These are phyloP conservation scores for Gentiana dahurica DNA, from an alignment of 257 asterid genomes.

Conservation along the genomic window DNA sequence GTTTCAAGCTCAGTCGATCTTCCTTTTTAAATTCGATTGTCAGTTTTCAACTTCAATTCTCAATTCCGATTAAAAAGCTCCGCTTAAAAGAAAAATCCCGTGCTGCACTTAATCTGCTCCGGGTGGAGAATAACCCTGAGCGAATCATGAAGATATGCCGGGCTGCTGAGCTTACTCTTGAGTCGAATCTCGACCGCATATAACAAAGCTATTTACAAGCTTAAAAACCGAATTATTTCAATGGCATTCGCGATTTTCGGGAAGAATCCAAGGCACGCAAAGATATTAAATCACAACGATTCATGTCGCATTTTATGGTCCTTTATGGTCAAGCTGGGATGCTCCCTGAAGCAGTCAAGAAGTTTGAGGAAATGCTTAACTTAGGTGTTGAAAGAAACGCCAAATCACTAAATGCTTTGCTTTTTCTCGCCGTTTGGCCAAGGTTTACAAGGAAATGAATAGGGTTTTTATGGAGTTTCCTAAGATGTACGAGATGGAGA, in stretches of 20 bases:
- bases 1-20: too few relatives aligned
- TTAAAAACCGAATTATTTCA: constrained; percentile 31
- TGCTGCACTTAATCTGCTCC: constrained; percentile 53
- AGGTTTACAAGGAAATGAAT: constrained; percentile 47
- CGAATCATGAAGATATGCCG: constrained; percentile 75
- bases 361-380: constrained; percentile 57
- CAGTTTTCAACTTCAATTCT: too few relatives aligned
- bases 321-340: constrained; percentile 74
- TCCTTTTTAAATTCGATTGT: too few relatives aligned
- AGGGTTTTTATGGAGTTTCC: constrained; percentile 60
- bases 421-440: constrained; percentile 52
- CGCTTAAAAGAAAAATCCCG: too few relatives aligned
- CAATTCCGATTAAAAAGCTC: too few relatives aligned
- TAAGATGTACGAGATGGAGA: constrained; percentile 47
- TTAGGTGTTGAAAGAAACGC: constrained; percentile 37
- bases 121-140: constrained; percentile 68
- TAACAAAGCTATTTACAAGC: constrained; percentile 47
- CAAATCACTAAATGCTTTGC: constrained; percentile 12
- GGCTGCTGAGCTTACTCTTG: constrained; percentile 61
- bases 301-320: constrained; percentile 42
- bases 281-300: constrained; percentile 33
- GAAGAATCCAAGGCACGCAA: constrained; percentile 39
- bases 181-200: constrained; percentile 57
- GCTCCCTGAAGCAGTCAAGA: constrained; percentile 33
- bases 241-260: constrained; percentile 44